A percentile compares a stretch with the other conserved stretches of the same genome.
Conservation (phyloP, 192 early-diverging fungal species). For the Phycomyces blakesleeanus region DNA sequence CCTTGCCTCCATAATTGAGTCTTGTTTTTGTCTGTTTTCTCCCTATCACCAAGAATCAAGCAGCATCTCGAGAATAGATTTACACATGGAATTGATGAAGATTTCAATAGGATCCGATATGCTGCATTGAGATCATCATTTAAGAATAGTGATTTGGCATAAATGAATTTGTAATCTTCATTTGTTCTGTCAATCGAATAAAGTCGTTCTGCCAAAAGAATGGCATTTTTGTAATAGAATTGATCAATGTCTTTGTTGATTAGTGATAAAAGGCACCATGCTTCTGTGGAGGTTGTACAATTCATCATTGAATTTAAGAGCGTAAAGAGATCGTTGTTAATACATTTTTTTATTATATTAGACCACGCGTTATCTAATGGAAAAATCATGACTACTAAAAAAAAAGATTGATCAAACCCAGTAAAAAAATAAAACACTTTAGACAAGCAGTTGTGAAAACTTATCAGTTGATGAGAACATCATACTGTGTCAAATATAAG, state of each 20-base stretch:
- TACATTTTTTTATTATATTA: too few species aligned
- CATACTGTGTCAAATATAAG: too few species aligned
- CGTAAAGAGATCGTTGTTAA: too few species aligned
- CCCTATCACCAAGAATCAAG: neutral
- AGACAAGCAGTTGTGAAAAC: too few species aligned
- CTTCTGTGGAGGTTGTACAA: neutral
- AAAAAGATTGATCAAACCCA: too few species aligned
- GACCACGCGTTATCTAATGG: too few species aligned
- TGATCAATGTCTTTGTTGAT: slow-evolving; percentile 1
- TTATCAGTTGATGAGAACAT: too few species aligned
- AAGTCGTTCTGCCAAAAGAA: neutral
- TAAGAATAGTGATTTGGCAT: neutral
- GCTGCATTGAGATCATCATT: neutral
- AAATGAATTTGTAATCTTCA: neutral
- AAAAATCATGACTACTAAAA: too few species aligned
- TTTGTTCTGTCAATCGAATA: neutral
- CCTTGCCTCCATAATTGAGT: neutral
- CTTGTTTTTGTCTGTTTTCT: neutral
- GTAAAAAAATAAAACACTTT: too few species aligned
- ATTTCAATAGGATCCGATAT: neutral
- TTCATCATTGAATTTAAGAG: too few species aligned
- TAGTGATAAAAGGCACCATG: neutral
- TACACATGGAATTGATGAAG: neutral
- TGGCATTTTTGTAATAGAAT: neutral
- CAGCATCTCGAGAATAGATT: neutral